Base-by-base conservation (phyloP, 768 basidiomycete species). In the Tremella mesenterica region DNA sequence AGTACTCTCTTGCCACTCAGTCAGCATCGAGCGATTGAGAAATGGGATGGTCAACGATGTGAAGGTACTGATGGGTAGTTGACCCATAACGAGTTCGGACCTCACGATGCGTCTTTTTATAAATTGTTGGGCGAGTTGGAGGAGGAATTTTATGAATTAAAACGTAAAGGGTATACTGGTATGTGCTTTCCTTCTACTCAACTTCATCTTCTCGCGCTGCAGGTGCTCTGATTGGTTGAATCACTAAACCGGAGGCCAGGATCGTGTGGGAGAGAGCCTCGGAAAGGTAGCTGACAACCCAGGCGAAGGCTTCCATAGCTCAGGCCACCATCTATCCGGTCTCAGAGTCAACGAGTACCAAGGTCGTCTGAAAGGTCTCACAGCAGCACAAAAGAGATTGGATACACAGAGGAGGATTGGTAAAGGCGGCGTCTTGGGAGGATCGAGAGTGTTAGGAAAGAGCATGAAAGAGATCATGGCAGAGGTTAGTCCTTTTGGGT, bases 81-180 rank as follows among this genome's bases (percentile, higher is more conserved):
- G 31, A 85, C 88, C 0, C 89, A 91, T 67, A 89, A 86, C 65
- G 81, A 85, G 7, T 86, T 89, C 64, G 88, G 88, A 2, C 85
- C 89, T 4, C 92, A 95, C 61, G 88, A 96, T 60, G 84, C 71
- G 1, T 60, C 64, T 27, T 77, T 77, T 56, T 75, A 75, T 63
- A 74, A 73, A 36, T 63, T 75, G 18, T 63, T 77, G 0, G 74
- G 80, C 2, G 79, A 78, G 20, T 77, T 93, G 2, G 85, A 90
- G 65, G 85, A 89, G 51, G 92, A 95, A 74, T 91, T 84, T 61
- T 85, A 86, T 34, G 81, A 78, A 2, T 77, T 95, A 5, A 82
- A 83, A 60, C 78, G 82, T 18, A 83, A 81, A 13, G 92, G 91
- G 0, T 96, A 91, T 71, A 77, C 84, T 4, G 90, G 72, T 70